Base-by-base conservation (phyloP, 2,329 filamentous ascomycete genomes). In the Ophiocordyceps camponoti-saundersi region DNA sequence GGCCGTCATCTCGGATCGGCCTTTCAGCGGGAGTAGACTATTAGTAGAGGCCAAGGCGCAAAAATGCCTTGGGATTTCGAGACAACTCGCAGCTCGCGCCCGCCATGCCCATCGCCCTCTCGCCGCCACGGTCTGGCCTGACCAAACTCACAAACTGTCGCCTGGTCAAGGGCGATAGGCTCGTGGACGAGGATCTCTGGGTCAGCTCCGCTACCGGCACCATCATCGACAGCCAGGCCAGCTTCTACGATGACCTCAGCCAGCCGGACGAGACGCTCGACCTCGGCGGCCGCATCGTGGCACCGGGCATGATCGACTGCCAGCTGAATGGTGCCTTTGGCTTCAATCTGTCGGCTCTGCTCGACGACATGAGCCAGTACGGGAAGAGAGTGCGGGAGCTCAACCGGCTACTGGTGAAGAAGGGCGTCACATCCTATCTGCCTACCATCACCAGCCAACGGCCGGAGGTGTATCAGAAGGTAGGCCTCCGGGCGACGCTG, bases 281-380 rank as follows among this genome's bases (percentile, higher is more conserved):
- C 57, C 77, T 95, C 1, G 77, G 79, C 46, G 86, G 87, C 49
- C 85, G 85, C 55, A 90, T 95, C 53, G 61, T 95, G 20, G 79
- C 84, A 0, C 87, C 89, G 0, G 89, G 89, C 23, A 73, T 95
- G 58, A 92, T 95, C 55, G 89, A 95, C 53, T 82, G 83, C 46
- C 89, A 95, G 63, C 79, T 95, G 54, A 95, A 95, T 57, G 89
- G 89, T 44, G 88, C 85, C 11, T 90, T 88, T 57, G 88, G 88
- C 48, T 93, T 95, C 69, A 90, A 95, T 67, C 95, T 93, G 62
- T 92, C 86, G 3, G 78, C 79, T 1, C 70, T 87, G 11, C 77
- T 84, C n/a, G 72, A 80, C 16, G 77, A 82, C 56, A 77, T 75
- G 63, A 65, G 70, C 29, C 70, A 74, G 46, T 95, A 93, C 56